Base-by-base conservation (phyloP, 2,329 filamentous ascomycete species). In the Colletotrichum graminicola region DNA sequence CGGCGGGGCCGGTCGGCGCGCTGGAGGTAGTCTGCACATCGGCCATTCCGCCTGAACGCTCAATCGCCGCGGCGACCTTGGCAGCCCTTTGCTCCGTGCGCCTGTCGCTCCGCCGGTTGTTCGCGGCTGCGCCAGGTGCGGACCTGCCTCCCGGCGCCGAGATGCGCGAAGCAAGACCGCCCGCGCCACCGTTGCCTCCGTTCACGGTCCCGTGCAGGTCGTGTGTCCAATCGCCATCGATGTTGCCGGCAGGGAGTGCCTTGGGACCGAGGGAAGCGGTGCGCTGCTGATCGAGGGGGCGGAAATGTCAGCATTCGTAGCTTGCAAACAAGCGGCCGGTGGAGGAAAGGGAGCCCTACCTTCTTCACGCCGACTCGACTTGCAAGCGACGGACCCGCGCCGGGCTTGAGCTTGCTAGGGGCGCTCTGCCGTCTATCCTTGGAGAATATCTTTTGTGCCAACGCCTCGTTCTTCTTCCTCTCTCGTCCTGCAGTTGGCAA, bases 331-430 rank as follows among this genome's bases (percentile, higher is more conserved):
- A 72, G 51, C 18, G 26, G 18, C 26, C 5, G 23, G 32, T 10
- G 10, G 51, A 8, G 4, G 18, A 36, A n/a, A 65, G 14, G 52
- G 60, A 7, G 70, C 73, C 77, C 67, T 84, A 90, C 90, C 89
- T 94, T 94, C 77, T 88, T 90, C 61, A 94, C 86, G 49, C 93
- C 92, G 70, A 92, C 90, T 79, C 92, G 88, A 80, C 91, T 93
- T 66, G 92, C 89, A 62, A 94, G 87, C 3, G 89, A 89, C 76
- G 90, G 84, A 62, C 86, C 84, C 62, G 79, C 76, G 67, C 79
- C 78, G 72, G 82, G 79, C 76, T 84, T 88, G 68, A 83, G 78
- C 70, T 81, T 86, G 54, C 82, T 80, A 8, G 88, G 87, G 49
- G 90, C 86, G 77, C 88, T 91, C 63, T 87, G 81, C 43, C 86